Percentiles rank a stretch among this genome's conserved stretches.
phyloP scores from a whole-genome alignment of 2,329 filamentous ascomycete species.

The Calonectria montana region DNA sequence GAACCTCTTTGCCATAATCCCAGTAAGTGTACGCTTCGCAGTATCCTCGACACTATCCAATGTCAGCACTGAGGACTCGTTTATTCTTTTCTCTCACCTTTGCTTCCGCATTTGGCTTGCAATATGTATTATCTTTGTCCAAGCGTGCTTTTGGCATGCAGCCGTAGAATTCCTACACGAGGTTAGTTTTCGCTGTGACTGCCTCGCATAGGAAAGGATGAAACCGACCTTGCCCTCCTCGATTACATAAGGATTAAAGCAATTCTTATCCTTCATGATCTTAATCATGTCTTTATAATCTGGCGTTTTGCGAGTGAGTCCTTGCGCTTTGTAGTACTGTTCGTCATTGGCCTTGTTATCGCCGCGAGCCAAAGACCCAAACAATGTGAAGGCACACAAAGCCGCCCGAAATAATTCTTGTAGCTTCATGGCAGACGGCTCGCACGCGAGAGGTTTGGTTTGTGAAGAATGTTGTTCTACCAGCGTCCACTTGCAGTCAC shows the following conservation, averaged over 20 bases:
- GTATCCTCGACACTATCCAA: conserved; percentile 3
- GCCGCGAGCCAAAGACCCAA: neutral
- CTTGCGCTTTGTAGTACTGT: neutral
- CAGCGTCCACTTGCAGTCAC: neutral
- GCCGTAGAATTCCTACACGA: neutral
- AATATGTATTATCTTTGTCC: neutral
- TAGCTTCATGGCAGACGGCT: neutral
- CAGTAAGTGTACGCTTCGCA: conserved; percentile 8
- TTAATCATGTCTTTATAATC: neutral
- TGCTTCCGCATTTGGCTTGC: neutral
- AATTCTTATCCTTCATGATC: neutral
- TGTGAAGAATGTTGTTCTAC: neutral
- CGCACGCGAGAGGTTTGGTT: neutral
- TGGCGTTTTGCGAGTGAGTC: neutral
- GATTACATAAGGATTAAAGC: neutral
- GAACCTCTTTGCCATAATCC: conserved; percentile 8
- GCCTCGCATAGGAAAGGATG: neutral
- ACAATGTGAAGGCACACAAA: neutral
- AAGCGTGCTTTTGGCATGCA: neutral
- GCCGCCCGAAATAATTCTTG: neutral
- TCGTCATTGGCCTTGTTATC: neutral
- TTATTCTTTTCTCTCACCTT: neutral
- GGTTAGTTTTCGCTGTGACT: neutral
- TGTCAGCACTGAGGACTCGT: neutral
- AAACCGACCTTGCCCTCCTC: neutral